A percentile compares a stretch with the other conserved stretches of the same genome.
phyloP scores from a whole-genome alignment of 2,329 filamentous ascomycete species.

The Xylariales sp. region DNA sequence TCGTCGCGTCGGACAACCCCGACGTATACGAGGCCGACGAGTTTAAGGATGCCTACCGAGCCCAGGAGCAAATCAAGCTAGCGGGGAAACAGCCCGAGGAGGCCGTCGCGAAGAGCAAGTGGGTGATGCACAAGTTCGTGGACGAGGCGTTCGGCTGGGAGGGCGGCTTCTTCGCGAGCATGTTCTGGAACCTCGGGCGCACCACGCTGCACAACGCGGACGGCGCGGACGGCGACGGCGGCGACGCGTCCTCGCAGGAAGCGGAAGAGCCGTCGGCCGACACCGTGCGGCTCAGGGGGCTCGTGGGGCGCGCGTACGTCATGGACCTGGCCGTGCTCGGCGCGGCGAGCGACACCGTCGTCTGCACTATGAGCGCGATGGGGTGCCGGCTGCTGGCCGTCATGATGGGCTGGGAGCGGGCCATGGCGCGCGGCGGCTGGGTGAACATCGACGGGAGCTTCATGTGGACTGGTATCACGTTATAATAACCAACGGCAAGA shows the following conservation, averaged over 20 bases:
- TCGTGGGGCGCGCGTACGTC: constrained; percentile 83
- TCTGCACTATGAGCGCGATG: constrained; percentile 80
- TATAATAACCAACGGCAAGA: constrained; percentile 10
- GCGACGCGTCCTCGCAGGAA: constrained; percentile 43
- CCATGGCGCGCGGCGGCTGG: constrained; percentile 72
- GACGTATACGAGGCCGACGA: constrained; percentile 76
- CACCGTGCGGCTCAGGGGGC: constrained; percentile 75
- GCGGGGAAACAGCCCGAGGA: constrained; percentile 69
- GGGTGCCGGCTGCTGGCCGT: constrained; percentile 81
- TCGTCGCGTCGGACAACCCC: constrained; percentile 86
- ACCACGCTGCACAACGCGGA: constrained; percentile 54
- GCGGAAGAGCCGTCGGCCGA: constrained; percentile 57
- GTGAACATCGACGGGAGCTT: constrained; percentile 81
- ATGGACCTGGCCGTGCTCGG: constrained; percentile 82
- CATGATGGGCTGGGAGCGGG: constrained; percentile 86
- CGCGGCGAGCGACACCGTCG: constrained; percentile 73
- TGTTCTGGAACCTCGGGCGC: constrained; percentile 84
- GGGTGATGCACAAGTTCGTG: constrained; percentile 72
- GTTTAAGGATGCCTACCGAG: constrained; percentile 67
- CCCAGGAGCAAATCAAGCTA: constrained; percentile 81
- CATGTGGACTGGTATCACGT: constrained; percentile 64
- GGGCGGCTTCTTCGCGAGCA: constrained; percentile 83
- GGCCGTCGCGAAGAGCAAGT: constrained; percentile 56
- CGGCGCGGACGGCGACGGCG: constrained; percentile 50
- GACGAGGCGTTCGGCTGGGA: constrained; percentile 88